Base-by-base conservation (phyloP, 352 stramenopile species). In the Phytophthora sansomeana region DNA sequence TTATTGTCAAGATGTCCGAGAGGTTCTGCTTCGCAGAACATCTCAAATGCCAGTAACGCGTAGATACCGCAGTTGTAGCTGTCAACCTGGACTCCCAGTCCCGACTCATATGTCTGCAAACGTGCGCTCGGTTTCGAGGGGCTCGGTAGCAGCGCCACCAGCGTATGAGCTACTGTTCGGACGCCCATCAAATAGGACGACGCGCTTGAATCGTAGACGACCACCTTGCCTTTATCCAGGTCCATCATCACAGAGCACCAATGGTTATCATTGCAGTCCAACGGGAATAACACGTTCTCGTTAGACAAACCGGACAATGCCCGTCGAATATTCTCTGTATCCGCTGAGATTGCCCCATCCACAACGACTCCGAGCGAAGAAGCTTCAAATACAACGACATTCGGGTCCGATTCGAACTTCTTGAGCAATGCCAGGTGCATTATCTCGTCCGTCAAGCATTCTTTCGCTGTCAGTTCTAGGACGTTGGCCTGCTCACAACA, bases 171-270 rank as follows among this genome's bases (percentile, higher is more conserved):
- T 2, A 63, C 35, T 3, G 46, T 29, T 26, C 61, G 61, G 19
- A 63, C 36, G 17, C 19, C 13, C 3, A 47, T 4, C 1, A 14
- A 4, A 43, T 57, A 63, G 19, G 42, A 52, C 0, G 60, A 58
- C 35, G 30, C 43, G 4, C 42, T 63, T 4, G 52, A 56, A 14
- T 58, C 35, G 44, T 69, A 63, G 28, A 57, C 9, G 19, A 43
- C 38, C 7, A 44, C 28, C 11, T 43, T 28, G 11, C 19, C 10
- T n/a, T 50, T 54, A 1, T n/a, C 1, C 8, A 60, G 26, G 5
- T 65, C 21, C 46, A 65, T 54, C 41, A 70, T 46, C 13, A 70
- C 21, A 17, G 39, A 51, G 16, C 59, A 68, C 59, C 59, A 68
- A n/a, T 68, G 59, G 33, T 51, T 61, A 1, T 41, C 33, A n/a